Evolutionary conservation across 345 rosid genomes (phyloP), one percentile per base, ranked within the genome.

Genomic region (Salix arbutifolia): DNA sequence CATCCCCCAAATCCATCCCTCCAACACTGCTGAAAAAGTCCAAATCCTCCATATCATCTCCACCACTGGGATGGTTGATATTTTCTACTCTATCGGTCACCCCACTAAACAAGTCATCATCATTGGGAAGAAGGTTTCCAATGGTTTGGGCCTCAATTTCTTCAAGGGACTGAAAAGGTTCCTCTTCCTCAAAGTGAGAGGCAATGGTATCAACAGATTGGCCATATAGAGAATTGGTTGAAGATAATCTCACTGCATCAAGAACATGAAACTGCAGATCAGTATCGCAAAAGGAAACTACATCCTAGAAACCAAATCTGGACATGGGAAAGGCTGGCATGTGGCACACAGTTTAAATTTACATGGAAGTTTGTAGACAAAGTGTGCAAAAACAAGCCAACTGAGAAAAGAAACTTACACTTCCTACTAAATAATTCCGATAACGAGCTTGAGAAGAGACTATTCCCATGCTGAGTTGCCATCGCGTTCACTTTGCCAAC

Each of bases 11-110:
- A 76, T 95, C 99, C 97, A 95, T 70, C 79, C 99, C 99, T 23
- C 99, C 99, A 68, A 91, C 90, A 81, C 94, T 91, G 81, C 96
- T 89, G 74, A 95, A 95, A 69, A 95, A 81, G 78, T 95, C 99
- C 79, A 90, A 85, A 71, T 91, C 99, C 78, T 95, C 99, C 40
- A 85, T 69, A 74, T 90, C 97, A 79, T 85, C 86, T 44, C 79
- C 77, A 56, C 79, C 77, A 64, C 69, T 81, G 26, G 80, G 76
- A 69, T 84, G 85, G 82, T 82, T 65, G 72, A 76, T 80, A 71
- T 77, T 81, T 66, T 87, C 91, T 74, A 85, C 77, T 44, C 84
- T 91, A 85, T 90, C 91, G 78, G 81, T 90, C 85, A 95, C 89
- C 72, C 93, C 99, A 46, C 92, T 87, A 74, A 95, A 92, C 65